Conservation (phyloP, 2,329 filamentous ascomycete genomes). For the Hymenoscyphus repandus region DNA sequence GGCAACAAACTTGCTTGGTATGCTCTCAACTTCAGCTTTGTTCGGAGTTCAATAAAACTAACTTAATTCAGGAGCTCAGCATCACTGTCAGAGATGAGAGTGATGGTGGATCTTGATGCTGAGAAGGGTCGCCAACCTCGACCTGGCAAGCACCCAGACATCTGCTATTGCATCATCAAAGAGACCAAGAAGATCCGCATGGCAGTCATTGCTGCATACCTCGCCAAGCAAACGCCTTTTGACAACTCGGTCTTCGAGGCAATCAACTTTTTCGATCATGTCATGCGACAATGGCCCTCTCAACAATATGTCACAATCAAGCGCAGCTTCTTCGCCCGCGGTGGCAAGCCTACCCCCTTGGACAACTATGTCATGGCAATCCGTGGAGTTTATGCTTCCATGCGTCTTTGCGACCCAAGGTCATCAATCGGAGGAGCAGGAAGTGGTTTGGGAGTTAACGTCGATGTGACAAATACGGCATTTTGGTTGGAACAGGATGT, state of each 20-base stretch:
- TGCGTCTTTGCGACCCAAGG: constrained; percentile 60
- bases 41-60: neutral
- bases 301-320: constrained; percentile 65
- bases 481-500: constrained; percentile 62
- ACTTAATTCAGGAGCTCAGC: constrained; percentile 29
- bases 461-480: constrained; percentile 85
- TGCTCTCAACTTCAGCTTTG: constrained; percentile 21
- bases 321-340: constrained; percentile 67
- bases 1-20: constrained; percentile 84
- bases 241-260: constrained; percentile 68
- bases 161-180: constrained; percentile 56
- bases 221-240: constrained; percentile 54
- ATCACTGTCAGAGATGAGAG: constrained; percentile 44
- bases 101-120: constrained; percentile 67
- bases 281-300: constrained; percentile 75
- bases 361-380: constrained; percentile 66
- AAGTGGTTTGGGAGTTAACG: constrained; percentile 71
- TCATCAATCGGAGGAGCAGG: constrained; percentile 29
- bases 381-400: constrained; percentile 85
- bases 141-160: constrained; percentile 31
- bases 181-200: constrained; percentile 67
- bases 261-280: constrained; percentile 87
- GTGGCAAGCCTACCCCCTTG: constrained; percentile 40
- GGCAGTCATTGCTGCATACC: constrained; percentile 58
- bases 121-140: constrained; percentile 41